Percentiles rank a stretch among this genome's conserved stretches.
Evolutionary conservation across 371 early-diverging fungal species (phyloP).

Genomic region (Parasitella parasitica): DNA sequence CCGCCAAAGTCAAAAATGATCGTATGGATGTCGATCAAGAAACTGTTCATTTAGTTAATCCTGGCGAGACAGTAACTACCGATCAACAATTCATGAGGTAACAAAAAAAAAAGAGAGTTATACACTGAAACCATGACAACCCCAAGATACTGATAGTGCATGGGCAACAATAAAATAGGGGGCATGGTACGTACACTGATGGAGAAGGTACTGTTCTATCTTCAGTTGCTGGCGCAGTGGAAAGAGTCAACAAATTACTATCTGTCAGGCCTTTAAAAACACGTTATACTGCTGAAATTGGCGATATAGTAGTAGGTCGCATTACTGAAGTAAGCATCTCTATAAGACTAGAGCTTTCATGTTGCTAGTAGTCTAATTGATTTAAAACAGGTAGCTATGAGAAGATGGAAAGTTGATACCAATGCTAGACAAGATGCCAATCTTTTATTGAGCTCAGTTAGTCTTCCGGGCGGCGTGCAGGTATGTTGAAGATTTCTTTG

Average conservation of each 20-base stretch:
- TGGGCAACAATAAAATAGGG: conserved; percentile 64
- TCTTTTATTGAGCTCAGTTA: conserved; percentile 91
- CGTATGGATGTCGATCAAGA: conserved; percentile 49
- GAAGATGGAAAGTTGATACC: conserved; percentile 98
- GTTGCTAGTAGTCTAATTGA: neutral
- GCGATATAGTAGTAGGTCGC: conserved; percentile 98
- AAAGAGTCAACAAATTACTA: conserved; percentile 95
- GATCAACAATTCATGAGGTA: conserved; percentile 88
- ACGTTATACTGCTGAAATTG: conserved; percentile 93
- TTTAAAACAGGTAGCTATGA: conserved; percentile 60
- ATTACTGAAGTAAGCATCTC: conserved; percentile 79
- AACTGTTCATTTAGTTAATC: conserved; percentile 70
- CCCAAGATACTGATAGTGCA: too few relatives aligned
- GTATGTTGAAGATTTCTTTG: conserved; percentile 33
- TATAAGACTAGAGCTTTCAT: neutral
- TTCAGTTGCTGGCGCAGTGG: conserved; percentile 90
- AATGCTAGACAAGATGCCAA: conserved; percentile 89
- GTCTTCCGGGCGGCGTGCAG: conserved; percentile 96
- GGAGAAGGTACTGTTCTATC: conserved; percentile 67
- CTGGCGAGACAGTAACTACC: conserved; percentile 83
- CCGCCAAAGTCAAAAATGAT: conserved; percentile 23
- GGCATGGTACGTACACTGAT: conserved; percentile 94
- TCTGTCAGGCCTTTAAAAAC: conserved; percentile 89
- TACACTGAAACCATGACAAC: too few relatives aligned
- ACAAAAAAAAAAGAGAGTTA: neutral